phyloP scores from a whole-genome alignment of 129 eudicot species.

The Oenanthe sinensis region DNA sequence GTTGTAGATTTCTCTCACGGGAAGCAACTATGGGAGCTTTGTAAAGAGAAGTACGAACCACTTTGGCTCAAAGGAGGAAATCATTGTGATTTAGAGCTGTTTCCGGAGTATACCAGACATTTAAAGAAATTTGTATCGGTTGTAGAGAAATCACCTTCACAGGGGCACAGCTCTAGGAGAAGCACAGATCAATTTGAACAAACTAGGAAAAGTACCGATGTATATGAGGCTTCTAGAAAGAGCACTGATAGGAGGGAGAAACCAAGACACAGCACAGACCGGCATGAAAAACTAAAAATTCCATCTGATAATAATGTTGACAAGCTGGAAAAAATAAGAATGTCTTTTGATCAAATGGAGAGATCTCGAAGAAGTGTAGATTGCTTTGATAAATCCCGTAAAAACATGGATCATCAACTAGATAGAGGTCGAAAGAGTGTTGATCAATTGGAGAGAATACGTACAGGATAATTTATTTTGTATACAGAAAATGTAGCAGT shows the following conservation, averaged over 20 bases:
- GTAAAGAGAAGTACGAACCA: slow-evolving; percentile 88
- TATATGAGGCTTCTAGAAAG: slow-evolving; percentile 54
- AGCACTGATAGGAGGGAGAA: slow-evolving; percentile 73
- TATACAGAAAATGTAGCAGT: slow-evolving; percentile 25
- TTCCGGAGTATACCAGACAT: slow-evolving; percentile 79
- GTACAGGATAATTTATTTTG: slow-evolving; percentile 28
- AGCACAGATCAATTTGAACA: slow-evolving; percentile 59
- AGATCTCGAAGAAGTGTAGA: slow-evolving; percentile 86
- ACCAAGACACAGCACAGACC: slow-evolving; percentile 64
- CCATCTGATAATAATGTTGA: slow-evolving; percentile 29
- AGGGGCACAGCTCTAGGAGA: slow-evolving; percentile 57
- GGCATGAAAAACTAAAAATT: slow-evolving; percentile 35
- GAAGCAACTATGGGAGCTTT: slow-evolving; percentile 84
- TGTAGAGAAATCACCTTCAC: slow-evolving; percentile 60
- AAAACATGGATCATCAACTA: slow-evolving; percentile 52
- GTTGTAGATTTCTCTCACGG: slow-evolving; percentile 82
- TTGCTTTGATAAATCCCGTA: slow-evolving; percentile 57
- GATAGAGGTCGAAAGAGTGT: slow-evolving; percentile 85
- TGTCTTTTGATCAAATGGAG: slow-evolving; percentile 65
- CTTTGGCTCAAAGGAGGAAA: slow-evolving; percentile 87
- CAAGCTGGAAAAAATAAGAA: slow-evolving; percentile 46
- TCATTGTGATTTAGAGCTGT: slow-evolving; percentile 78
- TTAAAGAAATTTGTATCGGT: slow-evolving; percentile 67
- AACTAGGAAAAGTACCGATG: slow-evolving; percentile 64
- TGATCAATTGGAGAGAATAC: slow-evolving; percentile 58